Conservation (phyloP, 2,329 filamentous ascomycete genomes). For the Immersiporthe knoxdaviesiana region DNA sequence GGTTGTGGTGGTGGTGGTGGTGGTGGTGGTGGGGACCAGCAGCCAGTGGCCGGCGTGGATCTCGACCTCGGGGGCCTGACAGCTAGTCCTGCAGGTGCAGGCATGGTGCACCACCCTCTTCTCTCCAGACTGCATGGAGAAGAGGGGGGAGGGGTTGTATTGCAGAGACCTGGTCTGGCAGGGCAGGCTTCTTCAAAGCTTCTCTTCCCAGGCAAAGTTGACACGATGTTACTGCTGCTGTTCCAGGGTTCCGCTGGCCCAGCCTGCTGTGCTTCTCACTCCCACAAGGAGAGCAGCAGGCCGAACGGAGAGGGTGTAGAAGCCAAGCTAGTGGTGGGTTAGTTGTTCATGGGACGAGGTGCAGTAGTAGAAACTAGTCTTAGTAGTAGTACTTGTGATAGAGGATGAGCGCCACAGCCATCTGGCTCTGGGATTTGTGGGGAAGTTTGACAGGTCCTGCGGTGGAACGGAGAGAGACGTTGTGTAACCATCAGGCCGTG, state of each 20-base stretch:
- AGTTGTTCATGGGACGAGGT: background rate
- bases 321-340: background rate
- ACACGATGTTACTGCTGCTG: background rate
- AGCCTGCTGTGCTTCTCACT: background rate
- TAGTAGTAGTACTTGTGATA: too few species aligned
- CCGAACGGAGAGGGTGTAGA: background rate
- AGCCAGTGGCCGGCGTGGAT: background rate
- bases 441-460: conserved; percentile 22
- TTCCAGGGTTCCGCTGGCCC: background rate
- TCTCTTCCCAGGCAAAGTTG: background rate
- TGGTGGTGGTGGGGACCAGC: background rate
- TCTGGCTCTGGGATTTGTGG: conserved; percentile 21
- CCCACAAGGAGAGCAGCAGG: too few species aligned
- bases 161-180: background rate
- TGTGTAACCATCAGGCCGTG: conserved; percentile 8
- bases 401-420: background rate
- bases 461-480: conserved; percentile 18
- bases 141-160: conserved; percentile 6
- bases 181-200: background rate
- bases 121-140: background rate
- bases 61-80: background rate
- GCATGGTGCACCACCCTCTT: conserved; percentile 1
- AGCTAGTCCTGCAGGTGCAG: conserved; percentile 4
- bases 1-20: background rate
- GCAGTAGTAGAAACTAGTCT: background rate